These are phyloP conservation scores for barrel medic (Medicago truncatula) DNA, from an alignment of 306 rosid species.

Conservation along the genomic window DNA sequence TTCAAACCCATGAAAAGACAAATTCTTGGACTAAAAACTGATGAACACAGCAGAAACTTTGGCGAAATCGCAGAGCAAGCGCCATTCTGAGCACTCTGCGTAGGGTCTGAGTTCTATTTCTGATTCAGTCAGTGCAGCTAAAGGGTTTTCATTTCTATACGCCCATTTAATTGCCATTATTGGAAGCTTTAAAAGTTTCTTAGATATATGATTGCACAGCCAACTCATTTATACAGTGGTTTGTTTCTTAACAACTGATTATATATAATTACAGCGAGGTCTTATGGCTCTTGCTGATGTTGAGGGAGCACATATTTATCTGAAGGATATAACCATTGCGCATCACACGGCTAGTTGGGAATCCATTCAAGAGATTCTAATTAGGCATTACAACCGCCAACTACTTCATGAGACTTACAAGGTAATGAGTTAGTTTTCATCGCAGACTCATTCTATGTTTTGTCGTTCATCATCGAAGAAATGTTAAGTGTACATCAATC, in stretches of 20 bases:
- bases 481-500: slow-evolving; percentile 10
- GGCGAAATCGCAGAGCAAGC: background rate
- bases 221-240: slow-evolving; percentile 5
- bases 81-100: background rate
- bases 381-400: slow-evolving; percentile 89
- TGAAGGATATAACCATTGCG: slow-evolving; percentile 77
- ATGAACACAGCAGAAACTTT: background rate
- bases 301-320: slow-evolving; percentile 92
- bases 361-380: slow-evolving; percentile 76
- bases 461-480: slow-evolving; percentile 11
- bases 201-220: background rate
- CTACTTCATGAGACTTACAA: slow-evolving; percentile 92
- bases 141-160: background rate
- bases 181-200: background rate
- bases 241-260: slow-evolving; percentile 21
- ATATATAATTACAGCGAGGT: slow-evolving; percentile 75
- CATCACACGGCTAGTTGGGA: slow-evolving; percentile 95
- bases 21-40: background rate
- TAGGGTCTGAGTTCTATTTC: background rate
- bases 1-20: background rate
- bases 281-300: slow-evolving; percentile 94
- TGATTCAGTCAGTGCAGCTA: background rate
- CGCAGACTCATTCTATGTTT: slow-evolving; percentile 11
- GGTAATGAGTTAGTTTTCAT: slow-evolving; percentile 51
- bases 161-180: background rate